Conservation (phyloP, 345 rosid species). For the Citrus glauca region DNA sequence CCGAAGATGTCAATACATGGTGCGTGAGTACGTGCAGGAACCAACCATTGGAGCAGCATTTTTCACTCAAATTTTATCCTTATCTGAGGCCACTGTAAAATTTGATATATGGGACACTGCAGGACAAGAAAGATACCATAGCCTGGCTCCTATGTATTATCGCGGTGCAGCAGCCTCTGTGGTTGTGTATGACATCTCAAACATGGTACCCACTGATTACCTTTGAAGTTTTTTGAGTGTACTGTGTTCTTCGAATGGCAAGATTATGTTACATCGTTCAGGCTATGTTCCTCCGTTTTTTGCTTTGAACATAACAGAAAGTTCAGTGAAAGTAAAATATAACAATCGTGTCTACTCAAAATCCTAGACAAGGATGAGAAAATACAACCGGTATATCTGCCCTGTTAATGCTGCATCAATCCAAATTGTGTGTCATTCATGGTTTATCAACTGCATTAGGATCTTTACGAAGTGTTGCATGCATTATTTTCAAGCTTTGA, state of each 20-base stretch:
- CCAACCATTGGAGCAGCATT: constrained; percentile 76
- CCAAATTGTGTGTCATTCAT: neutral
- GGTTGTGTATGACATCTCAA: constrained; percentile 61
- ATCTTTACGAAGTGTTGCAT: neutral
- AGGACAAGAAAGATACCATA: constrained; percentile 70
- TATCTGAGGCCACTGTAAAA: constrained; percentile 61
- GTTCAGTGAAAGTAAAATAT: neutral
- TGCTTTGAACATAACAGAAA: neutral
- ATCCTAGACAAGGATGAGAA: neutral
- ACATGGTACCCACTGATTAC: constrained; percentile 31
- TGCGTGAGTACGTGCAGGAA: constrained; percentile 29
- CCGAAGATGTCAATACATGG: neutral
- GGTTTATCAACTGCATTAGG: neutral
- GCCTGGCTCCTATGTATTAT: constrained; percentile 78
- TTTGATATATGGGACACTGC: constrained; percentile 85
- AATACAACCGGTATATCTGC: neutral
- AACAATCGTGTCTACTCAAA: neutral
- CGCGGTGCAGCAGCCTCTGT: constrained; percentile 73
- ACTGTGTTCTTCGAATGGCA: neutral
- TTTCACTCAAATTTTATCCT: constrained; percentile 66
- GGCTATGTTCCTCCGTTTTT: neutral
- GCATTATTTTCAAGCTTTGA: neutral
- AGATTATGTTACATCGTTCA: neutral
- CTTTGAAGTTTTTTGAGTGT: neutral
- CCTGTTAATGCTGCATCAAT: neutral